Evolutionary conservation across 805 yeast genomes (phyloP).

Genomic region (Saccharomyces kudriavzevii): DNA sequence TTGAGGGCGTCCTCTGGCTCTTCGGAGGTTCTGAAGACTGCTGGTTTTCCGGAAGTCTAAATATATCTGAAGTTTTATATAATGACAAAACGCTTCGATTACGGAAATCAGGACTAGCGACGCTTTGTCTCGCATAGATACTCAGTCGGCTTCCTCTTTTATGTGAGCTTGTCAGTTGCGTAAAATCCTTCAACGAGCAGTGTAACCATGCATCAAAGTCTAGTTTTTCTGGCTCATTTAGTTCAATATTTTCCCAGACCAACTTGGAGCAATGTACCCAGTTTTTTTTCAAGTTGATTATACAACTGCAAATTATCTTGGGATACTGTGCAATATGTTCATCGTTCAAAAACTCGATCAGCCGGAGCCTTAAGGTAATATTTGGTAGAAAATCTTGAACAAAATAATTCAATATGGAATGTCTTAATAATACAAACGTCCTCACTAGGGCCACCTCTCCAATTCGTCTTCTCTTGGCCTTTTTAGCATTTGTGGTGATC

Average conservation of each 20-base stretch:
- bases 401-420: slow-evolving; percentile 85
- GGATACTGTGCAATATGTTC: slow-evolving; percentile 12
- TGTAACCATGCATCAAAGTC: slow-evolving; percentile 18
- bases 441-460: slow-evolving; percentile 69
- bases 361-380: slow-evolving; percentile 38
- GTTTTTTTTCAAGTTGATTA: slow-evolving; percentile 39
- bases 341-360: slow-evolving; percentile 38
- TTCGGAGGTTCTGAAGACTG: slow-evolving; percentile 3
- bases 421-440: slow-evolving; percentile 79
- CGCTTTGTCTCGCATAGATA: slow-evolving; percentile 22
- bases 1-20: slow-evolving; percentile 21
- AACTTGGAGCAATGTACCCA: slow-evolving; percentile 35
- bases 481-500: slow-evolving; percentile 12
- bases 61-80: slow-evolving; percentile 17
- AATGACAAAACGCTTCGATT: slow-evolving; percentile 27
- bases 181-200: slow-evolving; percentile 18
- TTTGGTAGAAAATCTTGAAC: slow-evolving; percentile 69
- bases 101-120: slow-evolving; percentile 26
- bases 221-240: slow-evolving; percentile 13
- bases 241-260: slow-evolving; percentile 23
- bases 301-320: slow-evolving; percentile 31
- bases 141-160: slow-evolving; percentile 25
- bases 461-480: slow-evolving; percentile 31
- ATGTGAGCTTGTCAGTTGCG: slow-evolving; percentile 9
- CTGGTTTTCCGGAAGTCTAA: slow-evolving; percentile 12